phyloP scores from a whole-genome alignment of 306 rosid species.

The Cicer bijugum region DNA sequence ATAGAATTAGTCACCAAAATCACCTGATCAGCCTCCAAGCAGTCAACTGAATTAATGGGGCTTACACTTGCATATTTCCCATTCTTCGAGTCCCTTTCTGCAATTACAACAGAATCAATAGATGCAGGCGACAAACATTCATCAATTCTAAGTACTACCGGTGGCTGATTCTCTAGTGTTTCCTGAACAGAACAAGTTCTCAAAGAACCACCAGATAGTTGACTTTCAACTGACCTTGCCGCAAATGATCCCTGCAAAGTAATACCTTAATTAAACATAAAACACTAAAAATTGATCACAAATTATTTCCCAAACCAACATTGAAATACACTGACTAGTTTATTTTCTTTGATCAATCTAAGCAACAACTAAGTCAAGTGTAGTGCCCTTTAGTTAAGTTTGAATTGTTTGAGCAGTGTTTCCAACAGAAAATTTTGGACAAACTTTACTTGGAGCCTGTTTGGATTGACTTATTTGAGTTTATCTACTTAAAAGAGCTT shows the following conservation, averaged over 20 bases:
- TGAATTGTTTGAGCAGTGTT: background rate
- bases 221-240: constrained; percentile 79
- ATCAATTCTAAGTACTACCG: constrained; percentile 65
- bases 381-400: background rate
- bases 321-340: background rate
- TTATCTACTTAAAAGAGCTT: too few relatives aligned
- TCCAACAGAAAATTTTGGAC: background rate
- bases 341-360: background rate
- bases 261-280: constrained; percentile 25
- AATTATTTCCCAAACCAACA: constrained; percentile 1
- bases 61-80: constrained; percentile 62
- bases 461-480: too few relatives aligned
- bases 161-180: constrained; percentile 63
- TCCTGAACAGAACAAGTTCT: constrained; percentile 64
- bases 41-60: constrained; percentile 68
- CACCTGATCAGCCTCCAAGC: constrained; percentile 89
- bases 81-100: constrained; percentile 76
- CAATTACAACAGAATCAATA: constrained; percentile 87
- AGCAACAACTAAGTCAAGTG: background rate
- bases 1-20: constrained; percentile 17
- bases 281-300: background rate
- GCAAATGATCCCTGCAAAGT: constrained; percentile 68
- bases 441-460: background rate
- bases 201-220: constrained; percentile 70
- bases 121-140: constrained; percentile 87